phyloP scores from a whole-genome alignment of 768 basidiomycete genomes.

The Peribolospora baueri region DNA sequence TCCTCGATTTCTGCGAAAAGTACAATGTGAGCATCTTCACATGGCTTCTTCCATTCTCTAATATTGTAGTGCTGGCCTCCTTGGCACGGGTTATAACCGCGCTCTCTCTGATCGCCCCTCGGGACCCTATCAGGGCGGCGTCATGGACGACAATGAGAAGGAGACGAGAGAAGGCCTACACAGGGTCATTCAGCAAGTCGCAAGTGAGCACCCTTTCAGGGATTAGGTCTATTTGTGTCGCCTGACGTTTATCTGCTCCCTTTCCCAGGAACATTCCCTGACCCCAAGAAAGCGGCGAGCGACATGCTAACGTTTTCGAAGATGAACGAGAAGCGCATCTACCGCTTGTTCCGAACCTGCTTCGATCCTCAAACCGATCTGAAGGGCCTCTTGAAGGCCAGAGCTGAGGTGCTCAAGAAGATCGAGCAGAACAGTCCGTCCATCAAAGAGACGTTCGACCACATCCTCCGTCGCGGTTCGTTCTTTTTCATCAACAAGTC shows the following conservation, averaged over 20 bases:
- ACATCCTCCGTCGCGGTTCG: conserved; percentile 42
- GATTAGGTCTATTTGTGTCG: too few species aligned
- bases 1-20: conserved; percentile 44
- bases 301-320: conserved; percentile 66
- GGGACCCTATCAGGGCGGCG: conserved; percentile 39
- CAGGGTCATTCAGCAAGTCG: conserved; percentile 31
- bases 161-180: conserved; percentile 33
- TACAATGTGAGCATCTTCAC: conserved; percentile 39
- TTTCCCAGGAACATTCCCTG: conserved; percentile 31
- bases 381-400: conserved; percentile 50
- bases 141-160: conserved; percentile 65
- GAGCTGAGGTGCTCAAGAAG: conserved; percentile 58
- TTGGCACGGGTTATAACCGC: background rate
- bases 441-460: conserved; percentile 40
- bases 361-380: conserved; percentile 67
- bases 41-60: background rate
- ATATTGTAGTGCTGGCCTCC: background rate
- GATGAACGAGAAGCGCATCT: conserved; percentile 59
- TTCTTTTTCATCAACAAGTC: conserved; percentile 62
- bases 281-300: conserved; percentile 46
- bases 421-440: conserved; percentile 43
- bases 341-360: conserved; percentile 56
- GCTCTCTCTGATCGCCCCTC: too few species aligned
- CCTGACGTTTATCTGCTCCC: background rate
- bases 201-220: conserved; percentile 26